Conservation (phyloP, 2,329 filamentous ascomycete genomes). For the Pestalotiopsis sp. region DNA sequence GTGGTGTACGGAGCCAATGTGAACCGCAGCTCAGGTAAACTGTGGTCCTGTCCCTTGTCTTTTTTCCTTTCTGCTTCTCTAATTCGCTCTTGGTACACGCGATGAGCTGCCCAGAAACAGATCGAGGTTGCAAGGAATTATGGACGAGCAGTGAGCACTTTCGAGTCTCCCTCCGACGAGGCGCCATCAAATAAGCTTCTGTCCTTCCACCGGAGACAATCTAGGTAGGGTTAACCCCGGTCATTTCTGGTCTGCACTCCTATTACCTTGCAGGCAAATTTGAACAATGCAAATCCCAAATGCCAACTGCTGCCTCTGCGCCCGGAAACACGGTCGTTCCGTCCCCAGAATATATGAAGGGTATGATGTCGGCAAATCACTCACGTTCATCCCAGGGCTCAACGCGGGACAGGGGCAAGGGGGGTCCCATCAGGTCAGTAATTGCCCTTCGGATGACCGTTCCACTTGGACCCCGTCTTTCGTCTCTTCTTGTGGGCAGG, state of each 20-base stretch:
- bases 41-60: neutral
- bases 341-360: neutral
- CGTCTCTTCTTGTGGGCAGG: neutral
- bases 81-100: neutral
- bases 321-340: neutral
- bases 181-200: neutral
- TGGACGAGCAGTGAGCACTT: neutral
- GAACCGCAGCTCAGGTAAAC: neutral
- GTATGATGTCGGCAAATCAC: neutral
- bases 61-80: neutral
- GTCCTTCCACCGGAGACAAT: neutral
- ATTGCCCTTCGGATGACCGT: neutral
- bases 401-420: neutral
- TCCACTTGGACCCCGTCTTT: too few relatives aligned
- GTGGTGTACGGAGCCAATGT: neutral
- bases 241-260: neutral
- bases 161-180: neutral
- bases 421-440: neutral
- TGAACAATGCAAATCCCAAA: neutral
- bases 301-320: neutral
- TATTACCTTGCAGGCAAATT: constrained; percentile 3
- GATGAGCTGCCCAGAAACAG: neutral
- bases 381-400: neutral
- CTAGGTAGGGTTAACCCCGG: neutral
- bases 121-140: neutral